Base-by-base conservation (phyloP, 2,329 filamentous ascomycete genomes). In the Shiraia sp. region DNA sequence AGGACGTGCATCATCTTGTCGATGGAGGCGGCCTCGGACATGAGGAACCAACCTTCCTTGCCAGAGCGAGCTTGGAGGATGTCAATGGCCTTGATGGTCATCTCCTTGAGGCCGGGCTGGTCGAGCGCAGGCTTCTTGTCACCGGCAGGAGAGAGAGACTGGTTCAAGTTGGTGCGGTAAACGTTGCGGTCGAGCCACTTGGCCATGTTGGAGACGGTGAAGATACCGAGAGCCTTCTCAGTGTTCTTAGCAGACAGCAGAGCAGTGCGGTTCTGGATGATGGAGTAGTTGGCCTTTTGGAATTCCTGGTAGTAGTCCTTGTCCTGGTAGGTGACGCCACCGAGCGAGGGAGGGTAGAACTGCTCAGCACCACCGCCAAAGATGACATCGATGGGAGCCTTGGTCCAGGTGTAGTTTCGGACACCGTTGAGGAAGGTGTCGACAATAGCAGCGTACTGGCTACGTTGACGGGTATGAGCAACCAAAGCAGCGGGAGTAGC, bases 1-100 rank as follows among this genome's bases (percentile, higher is more conserved):
- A 93, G 79, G 1, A 53, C 68, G 72, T 95, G 89, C 88, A 95
- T 93, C 78, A 89, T 86, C 78, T 95, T 95, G 73, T 93, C 89
- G 55, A 95, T 87, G 2, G 83, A 88, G 12, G 89, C 89, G 17
- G 86, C 89, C 69, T 95, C 89, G 10, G 84, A 83, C 88, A 95
- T 93, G 61, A 95, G 78, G 77, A 93, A 90, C 79, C 87, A 95
- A 5, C 89, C 89, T 45, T 87, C 79, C 43, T 86, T 78, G 24
- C 79, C 79, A 19, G 83, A 82, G 44, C 74, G 74, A 27, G 76
- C 76, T 66, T 86, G 73, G n/a, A 93, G 80, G 38, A 92, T 82
- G 45, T 92, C 87, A 35, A 93, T 80, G 16, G 88, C 88, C 75
- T 95, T 95, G 56, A 91, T 75, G 0, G 89, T 91, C 89, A 95